phyloP scores from a whole-genome alignment of 257 asterid genomes.

The Fraxinus pennsylvanica region DNA sequence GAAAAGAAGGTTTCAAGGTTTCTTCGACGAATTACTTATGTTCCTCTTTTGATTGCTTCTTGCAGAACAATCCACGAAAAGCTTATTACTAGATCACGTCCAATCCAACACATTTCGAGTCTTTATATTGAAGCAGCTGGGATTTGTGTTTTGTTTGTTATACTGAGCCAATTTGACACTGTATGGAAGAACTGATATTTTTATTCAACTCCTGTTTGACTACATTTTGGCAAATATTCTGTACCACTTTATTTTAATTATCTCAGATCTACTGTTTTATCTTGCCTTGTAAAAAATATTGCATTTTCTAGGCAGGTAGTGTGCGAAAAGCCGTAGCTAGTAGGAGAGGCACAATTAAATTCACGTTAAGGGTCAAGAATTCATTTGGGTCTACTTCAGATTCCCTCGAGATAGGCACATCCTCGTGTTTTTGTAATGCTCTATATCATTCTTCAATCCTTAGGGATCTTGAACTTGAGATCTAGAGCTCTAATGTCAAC shows the following conservation, averaged over 20 bases:
- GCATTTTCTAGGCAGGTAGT: no score
- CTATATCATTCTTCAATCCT: no score
- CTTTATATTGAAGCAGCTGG: background rate
- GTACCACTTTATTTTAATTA: background rate
- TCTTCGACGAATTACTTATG: background rate
- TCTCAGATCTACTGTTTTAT: background rate
- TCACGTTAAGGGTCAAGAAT: no score
- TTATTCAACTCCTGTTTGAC: background rate
- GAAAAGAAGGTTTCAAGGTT: background rate
- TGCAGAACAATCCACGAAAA: constrained; percentile 84
- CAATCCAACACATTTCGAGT: background rate
- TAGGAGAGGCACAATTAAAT: no score
- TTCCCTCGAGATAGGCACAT: no score
- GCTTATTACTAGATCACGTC: constrained; percentile 49
- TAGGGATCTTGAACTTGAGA: no score
- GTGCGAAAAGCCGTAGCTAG: no score
- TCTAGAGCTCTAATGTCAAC: background rate
- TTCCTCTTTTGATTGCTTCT: background rate
- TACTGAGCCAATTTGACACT: background rate
- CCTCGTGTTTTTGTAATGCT: background rate
- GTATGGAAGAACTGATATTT: background rate
- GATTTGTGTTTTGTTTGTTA: background rate
- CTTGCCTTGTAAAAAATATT: background rate
- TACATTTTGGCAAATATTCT: background rate
- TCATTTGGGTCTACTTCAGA: no score